These are phyloP conservation scores for Pseudonitzschia multiseries DNA, from an alignment of 108 stramenopile genomes.

Conservation along the genomic window DNA sequence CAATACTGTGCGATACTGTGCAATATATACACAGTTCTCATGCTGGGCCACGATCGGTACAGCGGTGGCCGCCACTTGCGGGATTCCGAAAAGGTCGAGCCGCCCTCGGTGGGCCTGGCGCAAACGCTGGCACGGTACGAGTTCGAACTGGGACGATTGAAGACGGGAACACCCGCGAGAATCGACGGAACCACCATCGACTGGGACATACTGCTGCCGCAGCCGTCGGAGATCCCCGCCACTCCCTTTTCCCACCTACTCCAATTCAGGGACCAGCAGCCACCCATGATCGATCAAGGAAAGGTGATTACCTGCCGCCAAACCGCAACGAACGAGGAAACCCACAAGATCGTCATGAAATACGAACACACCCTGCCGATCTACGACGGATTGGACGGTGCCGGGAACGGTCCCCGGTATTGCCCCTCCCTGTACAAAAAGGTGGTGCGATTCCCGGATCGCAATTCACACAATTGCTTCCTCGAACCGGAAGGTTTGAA, in stretches of 20 bases:
- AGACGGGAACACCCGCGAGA: conserved; percentile 96
- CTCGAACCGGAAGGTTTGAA: conserved; percentile 97
- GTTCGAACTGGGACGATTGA: conserved; percentile 91
- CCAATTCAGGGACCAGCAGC: conserved; percentile 77
- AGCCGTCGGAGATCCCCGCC: conserved; percentile 88
- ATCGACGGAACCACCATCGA: conserved; percentile 93
- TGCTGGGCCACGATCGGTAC: conserved; percentile 86
- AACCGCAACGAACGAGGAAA: conserved; percentile 86
- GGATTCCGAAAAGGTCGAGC: conserved; percentile 92
- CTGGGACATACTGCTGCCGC: conserved; percentile 79
- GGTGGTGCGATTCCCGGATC: conserved; percentile 92
- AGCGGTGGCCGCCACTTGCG: conserved; percentile 91
- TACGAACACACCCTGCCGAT: conserved; percentile 84
- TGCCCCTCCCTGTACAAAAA: conserved; percentile 97
- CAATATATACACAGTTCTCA: conserved; percentile 40
- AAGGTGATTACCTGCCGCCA: conserved; percentile 74
- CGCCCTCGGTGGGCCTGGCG: conserved; percentile 91
- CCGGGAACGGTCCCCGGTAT: conserved; percentile 93
- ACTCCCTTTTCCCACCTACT: conserved; percentile 81
- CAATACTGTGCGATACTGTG: too few relatives aligned
- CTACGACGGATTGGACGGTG: conserved; percentile 90
- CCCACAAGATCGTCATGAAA: conserved; percentile 90
- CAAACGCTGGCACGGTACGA: conserved; percentile 85
- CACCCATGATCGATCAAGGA: conserved; percentile 55
- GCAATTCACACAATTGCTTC: conserved; percentile 91